Evolutionary conservation across 108 stramenopile species (phyloP).

Genomic region (Epipyxis sp.): DNA sequence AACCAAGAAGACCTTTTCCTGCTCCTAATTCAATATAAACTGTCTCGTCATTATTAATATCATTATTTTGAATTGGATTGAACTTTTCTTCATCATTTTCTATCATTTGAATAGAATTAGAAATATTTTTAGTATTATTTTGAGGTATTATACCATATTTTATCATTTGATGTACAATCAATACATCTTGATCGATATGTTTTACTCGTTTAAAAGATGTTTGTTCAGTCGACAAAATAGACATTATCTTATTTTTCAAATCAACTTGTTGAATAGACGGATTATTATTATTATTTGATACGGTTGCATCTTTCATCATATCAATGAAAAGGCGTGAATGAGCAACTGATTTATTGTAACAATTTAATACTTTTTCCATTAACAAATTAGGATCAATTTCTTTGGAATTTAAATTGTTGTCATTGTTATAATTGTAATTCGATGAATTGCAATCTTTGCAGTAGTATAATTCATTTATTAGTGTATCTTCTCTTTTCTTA

Average conservation of each 20-base stretch:
- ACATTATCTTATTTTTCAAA: neutral
- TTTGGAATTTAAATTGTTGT: too few species aligned
- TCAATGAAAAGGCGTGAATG: too few species aligned
- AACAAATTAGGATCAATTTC: too few species aligned
- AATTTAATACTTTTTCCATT: too few species aligned
- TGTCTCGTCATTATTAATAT: too few species aligned
- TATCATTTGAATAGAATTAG: neutral
- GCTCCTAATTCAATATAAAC: conserved; percentile 26
- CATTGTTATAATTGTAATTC: too few species aligned
- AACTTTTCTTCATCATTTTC: neutral
- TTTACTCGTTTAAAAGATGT: neutral
- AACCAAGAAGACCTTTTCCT: conserved; percentile 7
- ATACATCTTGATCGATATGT: conserved; percentile 12
- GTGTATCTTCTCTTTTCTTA: neutral
- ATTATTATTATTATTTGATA: neutral
- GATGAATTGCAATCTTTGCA: conserved; percentile 17
- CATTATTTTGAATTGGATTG: neutral
- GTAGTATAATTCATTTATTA: neutral
- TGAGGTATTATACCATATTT: too few species aligned
- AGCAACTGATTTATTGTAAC: too few species aligned
- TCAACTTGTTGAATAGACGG: neutral
- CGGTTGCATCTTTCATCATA: neutral
- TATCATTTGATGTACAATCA: conserved; percentile 17
- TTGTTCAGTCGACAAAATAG: neutral
- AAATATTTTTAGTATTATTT: neutral